Evolutionary conservation across 371 early-diverging fungal species (phyloP).

Genomic region (Mortierella polycephala): DNA sequence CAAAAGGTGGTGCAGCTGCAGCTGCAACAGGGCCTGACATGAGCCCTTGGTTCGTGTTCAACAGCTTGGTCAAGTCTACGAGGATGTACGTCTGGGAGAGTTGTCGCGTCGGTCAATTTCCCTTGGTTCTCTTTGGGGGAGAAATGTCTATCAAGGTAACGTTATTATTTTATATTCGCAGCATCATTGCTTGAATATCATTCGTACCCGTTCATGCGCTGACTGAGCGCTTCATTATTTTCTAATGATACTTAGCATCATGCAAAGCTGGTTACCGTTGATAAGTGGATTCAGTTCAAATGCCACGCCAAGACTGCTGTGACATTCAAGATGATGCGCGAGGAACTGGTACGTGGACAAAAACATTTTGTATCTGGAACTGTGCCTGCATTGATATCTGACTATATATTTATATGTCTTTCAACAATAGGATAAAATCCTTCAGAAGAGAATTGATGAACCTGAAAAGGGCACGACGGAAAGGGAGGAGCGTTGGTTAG

Average conservation of each 20-base stretch:
- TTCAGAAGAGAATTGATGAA: slow-evolving; percentile 50
- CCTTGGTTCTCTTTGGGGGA: slow-evolving; percentile 66
- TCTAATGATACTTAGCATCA: slow-evolving; percentile 60
- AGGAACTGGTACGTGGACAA: slow-evolving; percentile 56
- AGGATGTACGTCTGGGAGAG: slow-evolving; percentile 69
- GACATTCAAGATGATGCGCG: slow-evolving; percentile 67
- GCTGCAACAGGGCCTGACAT: slow-evolving; percentile 13
- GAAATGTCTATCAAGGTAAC: slow-evolving; percentile 66
- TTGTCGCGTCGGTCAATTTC: slow-evolving; percentile 59
- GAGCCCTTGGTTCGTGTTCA: slow-evolving; percentile 63
- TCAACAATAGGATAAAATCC: slow-evolving; percentile 45
- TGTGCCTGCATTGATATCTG: slow-evolving; percentile 8
- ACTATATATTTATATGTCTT: not conserved
- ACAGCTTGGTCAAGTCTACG: slow-evolving; percentile 65
- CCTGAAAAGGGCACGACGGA: slow-evolving; percentile 43
- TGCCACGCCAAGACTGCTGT: slow-evolving; percentile 74
- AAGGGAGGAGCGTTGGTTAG: slow-evolving; percentile 53
- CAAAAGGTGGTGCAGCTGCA: slow-evolving; percentile 53
- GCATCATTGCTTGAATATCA: not conserved
- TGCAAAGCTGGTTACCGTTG: slow-evolving; percentile 60
- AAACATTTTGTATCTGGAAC: not conserved
- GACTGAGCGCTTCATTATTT: slow-evolving; percentile 5
- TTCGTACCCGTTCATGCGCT: not conserved
- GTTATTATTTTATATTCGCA: not conserved
- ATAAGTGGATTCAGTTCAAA: slow-evolving; percentile 72